phyloP scores from a whole-genome alignment of 139 green algal genomes.

The Ulvella scutata region DNA sequence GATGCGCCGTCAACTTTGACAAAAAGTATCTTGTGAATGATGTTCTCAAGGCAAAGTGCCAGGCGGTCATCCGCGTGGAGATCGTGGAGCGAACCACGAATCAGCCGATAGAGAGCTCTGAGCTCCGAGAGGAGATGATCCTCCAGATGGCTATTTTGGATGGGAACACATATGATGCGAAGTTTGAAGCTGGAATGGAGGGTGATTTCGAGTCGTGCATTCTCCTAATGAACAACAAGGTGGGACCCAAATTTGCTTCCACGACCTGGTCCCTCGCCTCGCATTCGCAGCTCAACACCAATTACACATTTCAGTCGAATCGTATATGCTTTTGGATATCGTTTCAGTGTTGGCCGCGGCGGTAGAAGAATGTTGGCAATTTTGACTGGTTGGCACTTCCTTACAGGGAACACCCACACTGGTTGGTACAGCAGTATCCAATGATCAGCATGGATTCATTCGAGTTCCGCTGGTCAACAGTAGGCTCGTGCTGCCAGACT shows the following conservation, averaged over 20 bases:
- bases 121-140: conserved; percentile 45
- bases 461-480: conserved; percentile 9
- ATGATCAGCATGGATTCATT: background rate
- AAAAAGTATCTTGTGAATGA: conserved; percentile 74
- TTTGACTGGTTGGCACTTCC: background rate
- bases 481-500: conserved; percentile 45
- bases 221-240: conserved; percentile 65
- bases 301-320: no score
- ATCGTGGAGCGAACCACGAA: conserved; percentile 55
- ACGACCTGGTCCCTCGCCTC: no score
- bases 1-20: conserved; percentile 63
- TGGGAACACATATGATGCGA: conserved; percentile 60
- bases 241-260: no score
- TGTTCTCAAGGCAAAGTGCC: conserved; percentile 60
- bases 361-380: background rate
- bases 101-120: conserved; percentile 40
- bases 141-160: conserved; percentile 62
- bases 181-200: conserved; percentile 39
- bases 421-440: conserved; percentile 4
- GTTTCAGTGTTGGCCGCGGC: no score
- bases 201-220: conserved; percentile 49
- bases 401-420: conserved; percentile 15
- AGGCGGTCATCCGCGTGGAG: conserved; percentile 67
- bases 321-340: no score
- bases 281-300: no score